A percentile compares a stretch with the other conserved stretches of the same genome.
These are phyloP conservation scores for Myrica gale DNA, from an alignment of 306 rosid genomes.

Conservation along the genomic window DNA sequence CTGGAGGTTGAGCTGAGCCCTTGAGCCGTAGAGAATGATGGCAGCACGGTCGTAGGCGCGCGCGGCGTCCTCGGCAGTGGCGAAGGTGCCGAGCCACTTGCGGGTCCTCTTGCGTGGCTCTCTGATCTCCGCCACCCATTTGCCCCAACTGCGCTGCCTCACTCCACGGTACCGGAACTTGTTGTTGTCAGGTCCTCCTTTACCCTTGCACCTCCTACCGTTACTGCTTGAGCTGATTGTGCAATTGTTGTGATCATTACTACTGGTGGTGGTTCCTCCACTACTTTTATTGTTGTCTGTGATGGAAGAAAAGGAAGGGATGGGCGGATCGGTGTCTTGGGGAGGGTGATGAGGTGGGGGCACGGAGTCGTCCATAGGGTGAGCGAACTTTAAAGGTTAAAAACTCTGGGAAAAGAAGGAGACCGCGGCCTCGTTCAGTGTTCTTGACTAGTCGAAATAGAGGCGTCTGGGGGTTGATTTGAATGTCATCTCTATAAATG, in stretches of 20 bases:
- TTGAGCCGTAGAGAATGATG: conserved; percentile 69
- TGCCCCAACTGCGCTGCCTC: conserved; percentile 94
- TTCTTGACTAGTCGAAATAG: conserved; percentile 42
- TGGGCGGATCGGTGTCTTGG: conserved; percentile 32
- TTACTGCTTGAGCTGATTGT: background rate
- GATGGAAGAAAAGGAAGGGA: conserved; percentile 31
- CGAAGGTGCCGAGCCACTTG: conserved; percentile 91
- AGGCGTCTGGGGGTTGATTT: conserved; percentile 39
- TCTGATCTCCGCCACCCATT: conserved; percentile 99
- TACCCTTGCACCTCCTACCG: conserved; percentile 52
- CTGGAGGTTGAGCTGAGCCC: conserved; percentile 86
- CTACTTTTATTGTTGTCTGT: conserved; percentile 18
- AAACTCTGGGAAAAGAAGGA: conserved; percentile 34
- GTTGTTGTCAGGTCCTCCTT: conserved; percentile 95
- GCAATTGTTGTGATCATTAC: background rate
- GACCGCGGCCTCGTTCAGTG: conserved; percentile 84
- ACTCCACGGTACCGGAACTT: conserved; percentile 90
- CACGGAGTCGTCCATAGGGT: conserved; percentile 40
- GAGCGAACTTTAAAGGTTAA: conserved; percentile 21
- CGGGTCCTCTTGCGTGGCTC: conserved; percentile 88
- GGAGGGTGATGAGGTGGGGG: conserved; percentile 25
- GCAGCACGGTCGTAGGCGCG: conserved; percentile 96
- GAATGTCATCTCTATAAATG: conserved; percentile 54
- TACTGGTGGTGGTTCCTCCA: background rate
- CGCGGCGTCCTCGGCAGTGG: conserved; percentile 96